Percentiles rank a stretch among this genome's conserved stretches.
Conservation (phyloP, 106 monocot species). For the Posidonia australis region DNA sequence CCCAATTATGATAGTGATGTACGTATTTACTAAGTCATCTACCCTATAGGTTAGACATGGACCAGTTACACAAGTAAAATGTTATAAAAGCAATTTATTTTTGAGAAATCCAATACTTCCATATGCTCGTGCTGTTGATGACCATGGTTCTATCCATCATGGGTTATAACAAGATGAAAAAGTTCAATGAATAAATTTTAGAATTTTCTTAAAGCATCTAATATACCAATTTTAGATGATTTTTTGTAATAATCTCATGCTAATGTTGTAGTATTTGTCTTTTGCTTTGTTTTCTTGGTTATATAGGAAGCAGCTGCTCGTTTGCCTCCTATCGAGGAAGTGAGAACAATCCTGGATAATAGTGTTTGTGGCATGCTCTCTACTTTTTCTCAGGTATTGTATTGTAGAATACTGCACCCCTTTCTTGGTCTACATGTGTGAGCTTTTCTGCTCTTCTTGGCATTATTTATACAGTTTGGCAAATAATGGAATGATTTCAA, state of each 20-base stretch:
- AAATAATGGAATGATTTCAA: no score
- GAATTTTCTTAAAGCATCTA: neutral
- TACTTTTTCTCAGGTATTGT: conserved; percentile 55
- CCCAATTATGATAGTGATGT: no score
- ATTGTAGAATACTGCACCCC: neutral
- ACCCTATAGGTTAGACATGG: no score
- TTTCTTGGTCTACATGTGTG: neutral
- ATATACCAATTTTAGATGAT: neutral
- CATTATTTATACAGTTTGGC: no score
- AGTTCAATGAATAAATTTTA: neutral
- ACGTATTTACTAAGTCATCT: no score
- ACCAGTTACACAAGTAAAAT: no score
- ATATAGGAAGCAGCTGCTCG: conserved; percentile 45
- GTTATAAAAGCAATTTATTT: no score
- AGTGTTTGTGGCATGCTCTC: conserved; percentile 54
- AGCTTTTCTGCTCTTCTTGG: neutral
- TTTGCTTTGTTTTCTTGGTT: no score
- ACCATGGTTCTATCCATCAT: neutral
- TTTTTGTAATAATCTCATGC: neutral
- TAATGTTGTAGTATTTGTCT: neutral
- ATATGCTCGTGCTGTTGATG: no score
- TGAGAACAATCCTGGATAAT: conserved; percentile 43
- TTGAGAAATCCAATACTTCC: no score
- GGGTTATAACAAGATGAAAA: neutral
- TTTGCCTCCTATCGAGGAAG: conserved; percentile 58